These are phyloP conservation scores for Leucaena leucocephala DNA, from an alignment of 306 rosid genomes.

Conservation along the genomic window DNA sequence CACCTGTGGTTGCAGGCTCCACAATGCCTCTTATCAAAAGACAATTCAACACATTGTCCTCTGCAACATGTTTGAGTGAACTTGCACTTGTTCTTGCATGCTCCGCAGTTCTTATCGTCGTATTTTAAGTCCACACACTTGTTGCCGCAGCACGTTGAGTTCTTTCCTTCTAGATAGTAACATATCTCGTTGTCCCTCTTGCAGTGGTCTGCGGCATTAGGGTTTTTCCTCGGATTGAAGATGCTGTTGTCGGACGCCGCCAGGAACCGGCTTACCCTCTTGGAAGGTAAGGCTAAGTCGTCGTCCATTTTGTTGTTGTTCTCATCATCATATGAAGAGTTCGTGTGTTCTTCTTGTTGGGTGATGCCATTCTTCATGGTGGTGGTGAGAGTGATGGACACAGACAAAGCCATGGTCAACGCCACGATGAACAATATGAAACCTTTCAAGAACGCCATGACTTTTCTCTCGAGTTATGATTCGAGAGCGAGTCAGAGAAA, in stretches of 20 bases:
- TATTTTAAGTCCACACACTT: conserved; percentile 60
- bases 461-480: conserved; percentile 32
- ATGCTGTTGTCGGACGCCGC: background rate
- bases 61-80: conserved; percentile 70
- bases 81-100: conserved; percentile 72
- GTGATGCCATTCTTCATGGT: conserved; percentile 24
- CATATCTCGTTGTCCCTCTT: conserved; percentile 56
- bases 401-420: conserved; percentile 79
- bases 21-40: conserved; percentile 79
- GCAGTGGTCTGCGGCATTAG: conserved; percentile 66
- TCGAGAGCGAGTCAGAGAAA: conserved; percentile 10
- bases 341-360: background rate
- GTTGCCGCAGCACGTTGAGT: conserved; percentile 76
- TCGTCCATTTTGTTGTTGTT: background rate
- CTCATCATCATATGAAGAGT: no score
- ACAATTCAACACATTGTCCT: conserved; percentile 63
- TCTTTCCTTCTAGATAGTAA: background rate
- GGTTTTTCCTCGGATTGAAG: conserved; percentile 23
- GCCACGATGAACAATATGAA: conserved; percentile 48
- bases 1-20: conserved; percentile 66
- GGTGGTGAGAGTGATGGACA: conserved; percentile 60
- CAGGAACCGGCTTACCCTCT: conserved; percentile 63
- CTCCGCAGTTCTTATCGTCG: conserved; percentile 68
- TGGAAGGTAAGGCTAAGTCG: conserved; percentile 43
- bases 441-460: conserved; percentile 65